phyloP scores from a whole-genome alignment of 108 stramenopile genomes.

The Cyclostephanos invisitatus region DNA sequence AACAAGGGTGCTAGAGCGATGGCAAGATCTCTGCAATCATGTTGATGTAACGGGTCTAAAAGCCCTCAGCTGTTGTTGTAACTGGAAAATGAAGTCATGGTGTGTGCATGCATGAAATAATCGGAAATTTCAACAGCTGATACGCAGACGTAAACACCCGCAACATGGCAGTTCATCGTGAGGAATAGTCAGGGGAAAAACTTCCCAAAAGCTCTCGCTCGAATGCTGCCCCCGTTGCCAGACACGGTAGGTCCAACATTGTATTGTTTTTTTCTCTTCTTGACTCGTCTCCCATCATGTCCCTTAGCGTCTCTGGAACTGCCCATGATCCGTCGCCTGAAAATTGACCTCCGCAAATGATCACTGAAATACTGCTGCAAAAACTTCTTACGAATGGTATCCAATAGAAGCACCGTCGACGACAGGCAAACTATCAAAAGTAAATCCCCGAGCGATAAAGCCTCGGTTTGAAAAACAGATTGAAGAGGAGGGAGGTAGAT shows the following conservation, averaged over 20 bases:
- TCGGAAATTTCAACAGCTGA: too few relatives aligned
- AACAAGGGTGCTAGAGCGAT: too few relatives aligned
- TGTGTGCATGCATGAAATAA: too few relatives aligned
- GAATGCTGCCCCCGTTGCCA: constrained; percentile 9
- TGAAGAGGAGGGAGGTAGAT: constrained; percentile 93
- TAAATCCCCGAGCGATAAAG: constrained; percentile 78
- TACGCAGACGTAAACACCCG: too few relatives aligned
- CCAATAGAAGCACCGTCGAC: constrained; percentile 82
- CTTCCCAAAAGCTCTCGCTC: constrained; percentile 5
- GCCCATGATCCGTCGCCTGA: constrained; percentile 17
- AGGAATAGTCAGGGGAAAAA: too few relatives aligned
- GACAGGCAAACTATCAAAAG: constrained; percentile 72
- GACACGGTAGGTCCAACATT: not conserved
- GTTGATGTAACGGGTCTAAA: too few relatives aligned
- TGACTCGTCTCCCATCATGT: constrained; percentile 3
- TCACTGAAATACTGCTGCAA: constrained; percentile 76
- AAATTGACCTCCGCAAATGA: constrained; percentile 25
- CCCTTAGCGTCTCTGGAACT: constrained; percentile 2
- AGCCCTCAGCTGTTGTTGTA: too few relatives aligned
- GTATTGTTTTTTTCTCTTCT: constrained; percentile 9
- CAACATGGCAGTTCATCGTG: too few relatives aligned
- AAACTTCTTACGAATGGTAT: constrained; percentile 90
- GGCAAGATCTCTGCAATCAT: too few relatives aligned
- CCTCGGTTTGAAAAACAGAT: constrained; percentile 93
- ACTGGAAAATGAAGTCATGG: too few relatives aligned